Evolutionary conservation across 768 basidiomycete species (phyloP), one percentile per base, ranked within the genome.

Genomic region (Omphalotus guepiniiformis): DNA sequence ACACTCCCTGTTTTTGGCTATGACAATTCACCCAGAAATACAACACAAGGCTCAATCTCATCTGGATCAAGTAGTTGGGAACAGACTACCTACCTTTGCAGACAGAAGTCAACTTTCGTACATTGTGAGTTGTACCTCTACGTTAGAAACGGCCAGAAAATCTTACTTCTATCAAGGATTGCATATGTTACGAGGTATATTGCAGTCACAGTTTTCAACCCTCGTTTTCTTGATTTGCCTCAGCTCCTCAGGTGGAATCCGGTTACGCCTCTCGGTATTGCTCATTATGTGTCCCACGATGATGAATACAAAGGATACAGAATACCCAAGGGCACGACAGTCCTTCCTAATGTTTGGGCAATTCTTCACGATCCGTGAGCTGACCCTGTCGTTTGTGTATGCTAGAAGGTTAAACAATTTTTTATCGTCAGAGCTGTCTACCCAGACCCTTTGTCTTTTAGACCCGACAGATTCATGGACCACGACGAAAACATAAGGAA

Each of bases 201-300:
- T n/a, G n/a, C n/a, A n/a, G 30, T 32, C 30, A 16, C 18, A 22
- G 28, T 30, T 9, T 43, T 36, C 18, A 26, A 25, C n/a, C 16
- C 26, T 25, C 34, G 15, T n/a, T 18, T 37, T 42, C 39, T 42
- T 22, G 19, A 22, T 42, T 21, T 51, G 16, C 26, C n/a, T 42
- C n/a, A 64, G 60, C 52, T 69, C 19, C 52, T 75, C 6, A 60
- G 75, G 42, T 75, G 73, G 73, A 67, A 70, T 53, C 74, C 73
- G 21, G 70, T 69, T 6, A 62, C 64, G 1, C 69, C 69, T 3
- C 47, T 67, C 23, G 61, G 63, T 3, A 39, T 65, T 16, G 58
- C 61, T 5, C 64, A 62, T 39, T 62, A 55, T 43, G 53, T 55
- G 9, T 41, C 64, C 6, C 59, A 68, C 37, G 67, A 73, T 19